Conservation (phyloP, 306 rosid species). For the Senna siamea region DNA sequence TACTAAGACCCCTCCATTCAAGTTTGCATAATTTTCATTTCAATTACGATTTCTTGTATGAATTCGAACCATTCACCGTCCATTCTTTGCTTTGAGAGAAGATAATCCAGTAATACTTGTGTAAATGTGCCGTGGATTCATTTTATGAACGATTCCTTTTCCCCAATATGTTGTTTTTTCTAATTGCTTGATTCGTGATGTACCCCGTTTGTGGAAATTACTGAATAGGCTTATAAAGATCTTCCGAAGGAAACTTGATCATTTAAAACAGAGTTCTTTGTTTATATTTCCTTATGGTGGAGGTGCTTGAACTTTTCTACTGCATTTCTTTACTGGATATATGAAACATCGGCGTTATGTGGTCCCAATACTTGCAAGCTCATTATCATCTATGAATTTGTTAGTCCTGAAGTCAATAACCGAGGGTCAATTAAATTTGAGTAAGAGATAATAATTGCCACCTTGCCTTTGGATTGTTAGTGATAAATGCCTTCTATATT, state of each 20-base stretch:
- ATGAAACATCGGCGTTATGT: neutral
- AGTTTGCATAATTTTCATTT: neutral
- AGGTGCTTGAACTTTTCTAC: neutral
- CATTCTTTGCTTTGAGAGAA: neutral
- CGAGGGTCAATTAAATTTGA: neutral
- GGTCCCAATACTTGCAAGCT: neutral
- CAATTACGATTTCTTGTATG: neutral
- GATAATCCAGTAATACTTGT: neutral
- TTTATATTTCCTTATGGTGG: neutral
- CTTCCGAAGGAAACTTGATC: neutral
- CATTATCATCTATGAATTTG: neutral
- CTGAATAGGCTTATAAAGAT: neutral
- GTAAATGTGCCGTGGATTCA: neutral
- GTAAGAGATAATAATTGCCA: neutral
- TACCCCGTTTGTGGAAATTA: neutral
- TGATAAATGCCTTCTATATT: neutral
- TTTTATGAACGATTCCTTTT: neutral
- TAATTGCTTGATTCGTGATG: neutral
- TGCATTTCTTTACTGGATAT: neutral
- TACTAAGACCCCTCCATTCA: neutral
- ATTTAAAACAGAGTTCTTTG: neutral
- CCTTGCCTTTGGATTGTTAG: neutral
- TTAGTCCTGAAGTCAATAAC: neutral
- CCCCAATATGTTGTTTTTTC: neutral
- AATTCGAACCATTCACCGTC: neutral